Base-by-base conservation (phyloP, 495 filamentous ascomycete genomes). In the Penicillium simplicissimum region DNA sequence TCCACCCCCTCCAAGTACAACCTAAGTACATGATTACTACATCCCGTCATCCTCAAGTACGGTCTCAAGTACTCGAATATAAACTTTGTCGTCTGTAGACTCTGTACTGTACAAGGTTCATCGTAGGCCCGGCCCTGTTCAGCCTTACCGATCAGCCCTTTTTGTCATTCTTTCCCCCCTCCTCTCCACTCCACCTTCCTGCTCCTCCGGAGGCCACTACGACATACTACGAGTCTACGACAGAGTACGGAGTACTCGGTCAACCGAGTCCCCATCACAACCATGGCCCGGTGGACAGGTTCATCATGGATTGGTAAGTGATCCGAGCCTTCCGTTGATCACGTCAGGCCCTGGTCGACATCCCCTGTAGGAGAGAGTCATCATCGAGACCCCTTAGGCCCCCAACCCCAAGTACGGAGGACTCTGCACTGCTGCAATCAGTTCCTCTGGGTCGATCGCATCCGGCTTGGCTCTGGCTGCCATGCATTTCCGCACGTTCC, bases 401-500 rank as follows among this genome's bases (percentile, higher is more conserved):
- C n/a, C n/a, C n/a, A n/a, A n/a, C n/a, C n/a, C 25, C 21, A 10
- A 49, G 38, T 19, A 43, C 40, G n/a, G n/a, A n/a, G n/a, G n/a
- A n/a, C n/a, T n/a, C n/a, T n/a, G n/a, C n/a, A n/a, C n/a, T n/a
- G 23, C 23, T 31, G 28, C 28, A 31, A 4, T 31, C 23, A 25
- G 23, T 25, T 3, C 28, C 8, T 35, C 34, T 52, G 58, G 60
- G 57, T 40, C 61, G 48, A 70, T 68, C 48, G 60, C 60, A 59
- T 63, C 28, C 62, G 58, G 57, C 59, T 58, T 58, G 60, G 60
- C 66, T 48, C 55, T 57, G 31, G 33, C n/a, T 64, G 45, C 52
- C 36, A 37, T 48, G 58, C 58, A 61, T 66, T 66, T 68, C 67
- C 67, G 69, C 69, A 70, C 62, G 65, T 58, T 72, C 65, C 69